Base-by-base conservation (phyloP, 805 yeast genomes). In the Lipomyces mesembrius region DNA sequence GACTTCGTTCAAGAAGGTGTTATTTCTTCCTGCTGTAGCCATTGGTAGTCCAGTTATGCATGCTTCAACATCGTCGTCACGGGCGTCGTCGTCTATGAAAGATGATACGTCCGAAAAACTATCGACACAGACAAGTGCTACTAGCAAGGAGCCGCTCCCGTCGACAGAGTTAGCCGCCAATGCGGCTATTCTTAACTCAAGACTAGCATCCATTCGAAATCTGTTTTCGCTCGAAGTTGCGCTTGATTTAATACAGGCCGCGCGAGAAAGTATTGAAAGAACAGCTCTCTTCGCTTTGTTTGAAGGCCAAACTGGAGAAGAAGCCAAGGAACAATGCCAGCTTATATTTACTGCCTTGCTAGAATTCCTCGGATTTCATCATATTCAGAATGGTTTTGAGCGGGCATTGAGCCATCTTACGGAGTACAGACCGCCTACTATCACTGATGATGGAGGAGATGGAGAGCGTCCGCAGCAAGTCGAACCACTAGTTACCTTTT, bases 401-500 rank as follows among this genome's bases (percentile, higher is more conserved):
- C 89, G 87, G 72, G 98, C 98, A 0, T 80, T 93, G 61, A 80
- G 78, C 0, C 84, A 92, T 62, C 79, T 94, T 65, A 83, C 86
- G 63, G 84, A 86, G 49, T 94, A 92, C 73, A 87, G 89, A 67
- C 94, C 97, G 6, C 72, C 77, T 5, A 68, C 75, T 0, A 71
- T 74, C 25, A 63, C 73, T 2, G 67, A 57, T 3, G 64, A 59
- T 32, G 69, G 62, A 8, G 70, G 66, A 0, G 71, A 63, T 51
- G 37, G n/a, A 25, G 59, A 49, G 22, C 43, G 70, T 9, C 49
- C 70, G 4, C 62, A 67, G 54, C 49, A 60, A 25, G 73, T 72
- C 53, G 96, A 90, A 69, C 98, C 98, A 0, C 81, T 94, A 62
- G 89, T 89, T 0, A 86, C 90, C 57, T 94, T 95, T 73, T 89